Evolutionary conservation across 2,329 filamentous ascomycete genomes (phyloP).

Genomic region (Trichoderma atroviride): DNA sequence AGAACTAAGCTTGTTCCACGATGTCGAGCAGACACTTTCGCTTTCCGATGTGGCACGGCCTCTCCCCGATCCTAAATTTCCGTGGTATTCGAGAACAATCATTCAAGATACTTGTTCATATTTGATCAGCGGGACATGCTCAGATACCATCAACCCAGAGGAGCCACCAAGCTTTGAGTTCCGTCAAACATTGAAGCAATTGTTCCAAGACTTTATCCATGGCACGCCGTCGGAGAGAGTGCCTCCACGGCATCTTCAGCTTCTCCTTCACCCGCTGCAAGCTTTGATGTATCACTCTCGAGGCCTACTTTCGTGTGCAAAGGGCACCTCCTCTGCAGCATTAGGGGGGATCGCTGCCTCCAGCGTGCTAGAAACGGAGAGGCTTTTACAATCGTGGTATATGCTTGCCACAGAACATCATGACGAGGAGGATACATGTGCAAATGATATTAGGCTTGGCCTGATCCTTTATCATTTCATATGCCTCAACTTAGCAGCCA

Average conservation of each 20-base stretch:
- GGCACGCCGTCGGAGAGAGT: neutral
- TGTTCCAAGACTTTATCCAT: constrained; percentile 1
- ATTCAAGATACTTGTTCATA: neutral
- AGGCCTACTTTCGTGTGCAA: constrained; percentile 43
- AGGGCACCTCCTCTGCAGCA: constrained; percentile 35
- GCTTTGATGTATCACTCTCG: constrained; percentile 43
- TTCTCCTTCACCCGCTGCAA: constrained; percentile 61
- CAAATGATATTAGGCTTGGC: constrained; percentile 1
- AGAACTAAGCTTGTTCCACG: constrained; percentile 68
- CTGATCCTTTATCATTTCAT: constrained; percentile 72
- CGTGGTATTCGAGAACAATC: constrained; percentile 51
- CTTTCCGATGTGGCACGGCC: constrained; percentile 67
- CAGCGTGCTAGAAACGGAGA: constrained; percentile 66
- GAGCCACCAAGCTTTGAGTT: neutral
- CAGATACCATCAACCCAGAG: neutral
- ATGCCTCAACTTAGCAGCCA: constrained; percentile 67
- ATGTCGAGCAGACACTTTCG: constrained; percentile 63
- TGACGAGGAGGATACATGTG: neutral
- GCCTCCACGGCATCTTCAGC: constrained; percentile 2
- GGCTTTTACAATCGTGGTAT: constrained; percentile 67
- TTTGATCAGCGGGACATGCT: neutral
- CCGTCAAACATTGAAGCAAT: constrained; percentile 1
- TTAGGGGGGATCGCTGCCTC: constrained; percentile 53
- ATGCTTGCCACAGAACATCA: constrained; percentile 53
- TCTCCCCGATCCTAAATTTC: constrained; percentile 61